These are phyloP conservation scores for Penicillium taxi DNA, from an alignment of 495 filamentous ascomycete species.

Conservation along the genomic window DNA sequence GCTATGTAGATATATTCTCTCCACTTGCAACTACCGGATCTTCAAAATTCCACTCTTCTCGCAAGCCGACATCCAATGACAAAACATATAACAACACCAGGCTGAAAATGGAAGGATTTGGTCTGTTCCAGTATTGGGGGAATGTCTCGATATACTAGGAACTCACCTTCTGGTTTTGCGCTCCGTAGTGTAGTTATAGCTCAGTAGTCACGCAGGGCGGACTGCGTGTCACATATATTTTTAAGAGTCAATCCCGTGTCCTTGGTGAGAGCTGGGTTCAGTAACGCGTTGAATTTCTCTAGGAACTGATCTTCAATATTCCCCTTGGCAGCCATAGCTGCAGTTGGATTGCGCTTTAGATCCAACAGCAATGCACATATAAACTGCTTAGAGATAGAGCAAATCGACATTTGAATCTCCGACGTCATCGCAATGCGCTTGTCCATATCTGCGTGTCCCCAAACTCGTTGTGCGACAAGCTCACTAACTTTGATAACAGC, in stretches of 20 bases:
- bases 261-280: constrained; percentile 12
- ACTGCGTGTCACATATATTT: constrained; percentile 25
- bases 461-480: constrained; percentile 19
- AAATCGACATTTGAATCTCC: constrained; percentile 23
- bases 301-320: constrained; percentile 15
- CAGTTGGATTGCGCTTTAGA: constrained; percentile 18
- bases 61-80: constrained; percentile 30
- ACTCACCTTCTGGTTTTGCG: constrained; percentile 22
- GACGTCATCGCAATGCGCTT: constrained; percentile 17
- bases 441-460: constrained; percentile 28
- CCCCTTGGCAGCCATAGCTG: constrained; percentile 14
- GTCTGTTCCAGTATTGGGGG: constrained; percentile 16
- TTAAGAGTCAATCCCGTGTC: constrained; percentile 16
- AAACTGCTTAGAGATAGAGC: constrained; percentile 32
- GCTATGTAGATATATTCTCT: too few species aligned
- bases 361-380: constrained; percentile 24
- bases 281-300: constrained; percentile 13
- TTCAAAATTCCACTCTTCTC: constrained; percentile 14
- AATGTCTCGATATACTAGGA: constrained; percentile 15
- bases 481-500: constrained; percentile 25
- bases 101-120: constrained; percentile 24
- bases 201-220: constrained; percentile 31
- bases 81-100: constrained; percentile 14
- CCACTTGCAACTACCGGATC: too few species aligned
- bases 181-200: constrained; percentile 29